A percentile compares a stretch with the other conserved stretches of the same genome.
These are phyloP conservation scores for Hyaloscypha bicolor DNA, from an alignment of 495 filamentous ascomycete genomes.

Conservation along the genomic window DNA sequence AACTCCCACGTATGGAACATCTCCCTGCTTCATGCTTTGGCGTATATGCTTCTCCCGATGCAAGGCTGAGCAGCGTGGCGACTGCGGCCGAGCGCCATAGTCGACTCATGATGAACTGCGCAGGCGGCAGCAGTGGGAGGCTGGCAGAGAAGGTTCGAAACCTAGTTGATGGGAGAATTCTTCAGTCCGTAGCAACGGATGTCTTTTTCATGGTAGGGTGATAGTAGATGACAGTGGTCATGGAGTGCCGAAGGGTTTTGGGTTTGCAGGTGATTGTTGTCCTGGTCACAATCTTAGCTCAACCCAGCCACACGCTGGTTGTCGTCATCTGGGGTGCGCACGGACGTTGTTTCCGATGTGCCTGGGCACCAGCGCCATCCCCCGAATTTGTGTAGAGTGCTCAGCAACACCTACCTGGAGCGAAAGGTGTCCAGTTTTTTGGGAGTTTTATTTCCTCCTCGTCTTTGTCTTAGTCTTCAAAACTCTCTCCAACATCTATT, in stretches of 20 bases:
- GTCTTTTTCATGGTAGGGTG: not conserved
- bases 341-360: not conserved
- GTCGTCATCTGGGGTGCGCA: not conserved
- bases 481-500: no score
- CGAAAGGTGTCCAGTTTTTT: no score
- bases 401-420: no score
- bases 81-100: conserved; percentile 26
- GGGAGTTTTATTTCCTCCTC: no score
- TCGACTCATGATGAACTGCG: conserved; percentile 19
- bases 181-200: not conserved
- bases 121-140: not conserved
- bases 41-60: conserved; percentile 39
- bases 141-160: not conserved
- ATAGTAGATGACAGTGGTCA: not conserved
- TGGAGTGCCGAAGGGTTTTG: not conserved
- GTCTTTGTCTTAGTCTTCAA: no score
- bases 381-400: not conserved
- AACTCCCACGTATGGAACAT: conserved; percentile 89
- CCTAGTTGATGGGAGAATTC: not conserved
- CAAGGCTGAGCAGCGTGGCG: conserved; percentile 25
- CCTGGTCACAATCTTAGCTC: not conserved
- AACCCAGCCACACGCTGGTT: no score
- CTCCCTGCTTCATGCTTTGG: conserved; percentile 83
- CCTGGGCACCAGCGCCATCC: not conserved
- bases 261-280: not conserved